Evolutionary conservation across 306 rosid genomes (phyloP).

Genomic region (Vigna nakashimae): DNA sequence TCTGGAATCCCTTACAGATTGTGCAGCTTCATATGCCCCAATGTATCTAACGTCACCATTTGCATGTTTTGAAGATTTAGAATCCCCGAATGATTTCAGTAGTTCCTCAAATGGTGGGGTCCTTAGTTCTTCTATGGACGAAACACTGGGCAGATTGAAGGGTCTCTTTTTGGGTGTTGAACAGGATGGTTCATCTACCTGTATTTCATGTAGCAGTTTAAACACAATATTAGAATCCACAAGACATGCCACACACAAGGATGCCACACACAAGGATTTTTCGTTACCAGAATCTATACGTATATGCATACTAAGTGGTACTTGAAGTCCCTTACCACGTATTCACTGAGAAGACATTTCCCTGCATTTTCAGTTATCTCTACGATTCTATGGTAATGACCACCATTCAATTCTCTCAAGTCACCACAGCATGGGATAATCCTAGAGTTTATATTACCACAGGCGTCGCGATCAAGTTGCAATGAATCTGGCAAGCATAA

Average conservation of each 20-base stretch:
- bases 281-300: too few relatives aligned
- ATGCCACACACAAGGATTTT: neutral
- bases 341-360: constrained; percentile 81
- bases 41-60: constrained; percentile 83
- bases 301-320: neutral
- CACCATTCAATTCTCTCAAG: constrained; percentile 87
- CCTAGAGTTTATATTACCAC: constrained; percentile 83
- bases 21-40: constrained; percentile 78
- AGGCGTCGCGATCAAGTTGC: constrained; percentile 93
- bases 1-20: constrained; percentile 92
- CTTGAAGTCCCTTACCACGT: constrained; percentile 61
- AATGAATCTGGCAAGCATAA: constrained; percentile 78
- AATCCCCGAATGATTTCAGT: constrained; percentile 85
- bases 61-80: constrained; percentile 68
- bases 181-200: constrained; percentile 99
- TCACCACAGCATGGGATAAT: constrained; percentile 88
- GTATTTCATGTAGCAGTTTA: constrained; percentile 30
- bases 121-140: constrained; percentile 88
- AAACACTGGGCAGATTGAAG: constrained; percentile 82
- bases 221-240: constrained; percentile 26
- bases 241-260: neutral
- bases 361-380: constrained; percentile 94
- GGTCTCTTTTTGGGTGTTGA: constrained; percentile 92
- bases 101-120: constrained; percentile 96
- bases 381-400: constrained; percentile 86